Evolutionary conservation across 2,329 filamentous ascomycete species (phyloP).

Genomic region (Xylariales sp.): DNA sequence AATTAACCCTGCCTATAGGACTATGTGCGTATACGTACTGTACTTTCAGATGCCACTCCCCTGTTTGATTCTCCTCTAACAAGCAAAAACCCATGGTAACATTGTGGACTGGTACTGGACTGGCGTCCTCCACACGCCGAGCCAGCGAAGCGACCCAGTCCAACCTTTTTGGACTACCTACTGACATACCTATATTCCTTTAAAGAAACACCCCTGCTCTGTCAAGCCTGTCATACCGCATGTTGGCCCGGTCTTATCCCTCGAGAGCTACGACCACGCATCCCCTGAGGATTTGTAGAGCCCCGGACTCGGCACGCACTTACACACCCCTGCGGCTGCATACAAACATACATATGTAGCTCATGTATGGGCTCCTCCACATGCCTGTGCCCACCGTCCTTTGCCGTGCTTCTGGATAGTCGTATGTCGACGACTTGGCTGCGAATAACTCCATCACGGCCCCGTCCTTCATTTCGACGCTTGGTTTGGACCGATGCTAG

Average conservation of each 20-base stretch:
- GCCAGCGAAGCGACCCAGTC: conserved; percentile 42
- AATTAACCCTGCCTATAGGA: conserved; percentile 39
- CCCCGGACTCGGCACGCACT: conserved; percentile 47
- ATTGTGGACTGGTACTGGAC: conserved; percentile 45
- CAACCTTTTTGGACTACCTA: conserved; percentile 45
- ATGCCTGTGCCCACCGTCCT: conserved; percentile 49
- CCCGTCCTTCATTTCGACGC: conserved; percentile 45
- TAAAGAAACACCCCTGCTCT: conserved; percentile 46
- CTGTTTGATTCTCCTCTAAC: conserved; percentile 44
- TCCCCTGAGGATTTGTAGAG: conserved; percentile 46
- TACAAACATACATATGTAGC: conserved; percentile 56
- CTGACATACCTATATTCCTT: conserved; percentile 46
- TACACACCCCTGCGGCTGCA: conserved; percentile 53
- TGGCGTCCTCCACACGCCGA: conserved; percentile 47
- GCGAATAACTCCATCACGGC: conserved; percentile 47
- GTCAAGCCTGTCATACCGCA: conserved; percentile 51
- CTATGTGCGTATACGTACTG: conserved; percentile 38
- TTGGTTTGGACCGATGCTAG: conserved; percentile 36
- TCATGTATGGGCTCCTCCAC: conserved; percentile 50
- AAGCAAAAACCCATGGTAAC: conserved; percentile 47
- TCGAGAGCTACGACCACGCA: conserved; percentile 44
- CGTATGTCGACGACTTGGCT: conserved; percentile 48
- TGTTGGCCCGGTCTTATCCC: conserved; percentile 43
- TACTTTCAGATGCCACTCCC: conserved; percentile 40
- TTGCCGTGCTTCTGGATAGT: conserved; percentile 50